phyloP scores from a whole-genome alignment of 176 grass and related monocot species.

The Triticum monococcum region DNA sequence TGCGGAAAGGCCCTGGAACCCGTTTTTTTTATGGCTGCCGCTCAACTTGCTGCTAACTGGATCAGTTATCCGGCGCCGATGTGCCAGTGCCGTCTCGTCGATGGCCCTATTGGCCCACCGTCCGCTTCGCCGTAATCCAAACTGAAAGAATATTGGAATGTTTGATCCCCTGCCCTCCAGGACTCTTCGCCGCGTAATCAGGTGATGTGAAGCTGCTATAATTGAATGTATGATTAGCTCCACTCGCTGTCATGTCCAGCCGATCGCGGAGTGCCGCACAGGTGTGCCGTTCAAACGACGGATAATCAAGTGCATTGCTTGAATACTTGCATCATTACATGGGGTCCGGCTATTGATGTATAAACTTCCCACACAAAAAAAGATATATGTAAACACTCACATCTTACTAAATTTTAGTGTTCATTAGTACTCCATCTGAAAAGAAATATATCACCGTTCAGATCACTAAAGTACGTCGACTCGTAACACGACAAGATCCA shows the following conservation, averaged over 20 bases:
- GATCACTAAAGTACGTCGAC: too few species aligned
- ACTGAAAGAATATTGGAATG: not conserved
- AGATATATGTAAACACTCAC: too few species aligned
- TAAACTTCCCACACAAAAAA: too few species aligned
- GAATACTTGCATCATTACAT: too few species aligned
- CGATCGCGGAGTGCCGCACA: not conserved
- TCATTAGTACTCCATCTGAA: too few species aligned
- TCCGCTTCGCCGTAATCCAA: not conserved
- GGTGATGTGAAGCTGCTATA: not conserved
- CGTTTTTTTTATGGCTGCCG: not conserved
- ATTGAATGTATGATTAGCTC: not conserved
- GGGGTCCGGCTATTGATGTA: too few species aligned
- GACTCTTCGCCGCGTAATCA: not conserved
- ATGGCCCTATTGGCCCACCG: not conserved
- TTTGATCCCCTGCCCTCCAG: not conserved
- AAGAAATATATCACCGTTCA: too few species aligned
- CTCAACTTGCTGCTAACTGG: not conserved
- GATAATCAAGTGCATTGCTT: not conserved
- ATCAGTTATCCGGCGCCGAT: not conserved
- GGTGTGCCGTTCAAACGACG: conserved; percentile 7
- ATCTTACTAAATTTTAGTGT: too few species aligned
- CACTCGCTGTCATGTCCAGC: not conserved
- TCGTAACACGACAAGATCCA: too few species aligned
- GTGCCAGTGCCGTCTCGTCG: not conserved
- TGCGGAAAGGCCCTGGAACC: not conserved